Base-by-base conservation (phyloP, 495 filamentous ascomycete genomes). In the Lasiosphaeria hispida region DNA sequence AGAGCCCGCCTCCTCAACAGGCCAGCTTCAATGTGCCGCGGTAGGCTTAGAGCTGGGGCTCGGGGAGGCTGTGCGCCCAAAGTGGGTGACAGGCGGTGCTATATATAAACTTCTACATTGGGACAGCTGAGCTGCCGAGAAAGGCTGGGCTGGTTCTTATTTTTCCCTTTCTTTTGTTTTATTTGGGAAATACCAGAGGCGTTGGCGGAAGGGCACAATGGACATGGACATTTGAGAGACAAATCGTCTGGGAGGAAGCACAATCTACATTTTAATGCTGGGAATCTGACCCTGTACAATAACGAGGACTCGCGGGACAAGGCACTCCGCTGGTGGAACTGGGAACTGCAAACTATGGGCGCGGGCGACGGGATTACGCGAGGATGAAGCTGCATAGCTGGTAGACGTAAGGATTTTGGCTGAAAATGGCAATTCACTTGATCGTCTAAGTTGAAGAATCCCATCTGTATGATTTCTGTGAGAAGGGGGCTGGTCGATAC, bases 1-100 rank as follows among this genome's bases (percentile, higher is more conserved):
- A 74, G 70, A 74, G 67, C 61, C 77, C 77, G 44, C 72, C 73
- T 30, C 61, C 76, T 4, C 59, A 51, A 9, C 73, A 77, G 63
- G 73, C 75, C 3, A 65, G 53, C 51, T 76, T 80, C 58, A 59
- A 68, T 36, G 42, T 63, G 6, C 61, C 61, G 9, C 48, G 66
- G 45, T 67, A 53, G 52, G 57, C 34, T 34, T 30, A 10, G 34
- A 52, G 49, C 49, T 38, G 7, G 38, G 34, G 49, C 47, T 34
- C 13, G 23, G 47, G 47, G n/a, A 13, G 53, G 33, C 14, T 30
- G 23, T 30, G 23, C 23, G 23, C 23, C 23, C 2, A 30, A 30
- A 30, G 43, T 13, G 30, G 19, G 53, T 40, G 34, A 39, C 6
- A n/a, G 13, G 7, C 18, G 18, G 51, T 52, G 19, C 38, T 45